A percentile compares a stretch with the other conserved stretches of the same genome.
Evolutionary conservation across 192 early-diverging fungal species (phyloP).

Genomic region (Globomyces pollinis-pini): DNA sequence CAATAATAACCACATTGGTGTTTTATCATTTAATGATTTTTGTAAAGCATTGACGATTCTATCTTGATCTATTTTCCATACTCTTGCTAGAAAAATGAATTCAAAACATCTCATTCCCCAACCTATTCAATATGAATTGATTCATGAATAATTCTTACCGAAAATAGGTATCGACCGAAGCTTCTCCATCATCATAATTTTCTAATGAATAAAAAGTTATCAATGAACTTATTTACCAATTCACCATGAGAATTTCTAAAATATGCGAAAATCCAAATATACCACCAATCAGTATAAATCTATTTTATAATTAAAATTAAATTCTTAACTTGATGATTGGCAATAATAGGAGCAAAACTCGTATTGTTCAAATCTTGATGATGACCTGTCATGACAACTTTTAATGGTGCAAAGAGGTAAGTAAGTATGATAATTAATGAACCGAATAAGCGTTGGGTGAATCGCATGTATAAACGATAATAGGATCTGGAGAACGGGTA

Average conservation of each 20-base stretch:
- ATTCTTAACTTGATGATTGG: conserved; percentile 45
- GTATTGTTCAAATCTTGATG: conserved; percentile 11
- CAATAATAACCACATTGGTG: conserved; percentile 81
- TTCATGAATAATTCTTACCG: no score
- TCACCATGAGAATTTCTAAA: conserved; percentile 58
- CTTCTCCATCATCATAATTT: conserved; percentile 82
- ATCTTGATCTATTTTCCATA: conserved; percentile 65
- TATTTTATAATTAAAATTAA: conserved; percentile 10
- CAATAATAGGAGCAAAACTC: conserved; percentile 19
- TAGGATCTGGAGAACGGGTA: no score
- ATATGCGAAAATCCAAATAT: neutral
- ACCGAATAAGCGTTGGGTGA: no score
- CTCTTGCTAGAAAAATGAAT: conserved; percentile 88
- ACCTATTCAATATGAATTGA: no score
- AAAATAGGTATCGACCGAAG: conserved; percentile 82
- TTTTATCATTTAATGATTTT: conserved; percentile 17
- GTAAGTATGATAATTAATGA: conserved; percentile 26
- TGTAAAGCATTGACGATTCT: conserved; percentile 41
- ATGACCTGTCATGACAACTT: conserved; percentile 35
- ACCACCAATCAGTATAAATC: conserved; percentile 3
- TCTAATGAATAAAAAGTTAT: conserved; percentile 67
- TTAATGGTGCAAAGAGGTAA: conserved; percentile 21
- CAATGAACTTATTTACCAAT: conserved; percentile 85
- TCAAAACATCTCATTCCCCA: conserved; percentile 76
- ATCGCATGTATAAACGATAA: no score